phyloP scores from a whole-genome alignment of 148 eudicot species.

The Arbutus unedo region DNA sequence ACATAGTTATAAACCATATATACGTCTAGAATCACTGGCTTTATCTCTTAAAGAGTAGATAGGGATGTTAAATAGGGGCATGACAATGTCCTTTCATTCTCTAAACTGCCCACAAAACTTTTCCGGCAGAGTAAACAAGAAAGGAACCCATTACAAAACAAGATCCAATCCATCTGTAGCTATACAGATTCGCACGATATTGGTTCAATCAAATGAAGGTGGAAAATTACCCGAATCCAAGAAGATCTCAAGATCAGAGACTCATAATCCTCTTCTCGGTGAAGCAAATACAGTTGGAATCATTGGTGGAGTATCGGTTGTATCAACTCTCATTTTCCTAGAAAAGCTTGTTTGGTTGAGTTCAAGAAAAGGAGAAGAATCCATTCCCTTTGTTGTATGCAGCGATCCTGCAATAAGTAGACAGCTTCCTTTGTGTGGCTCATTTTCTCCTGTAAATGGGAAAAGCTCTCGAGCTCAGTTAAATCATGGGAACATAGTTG shows the following conservation, averaged over 20 bases:
- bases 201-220: conserved; percentile 18
- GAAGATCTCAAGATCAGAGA: conserved; percentile 11
- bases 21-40: background rate
- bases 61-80: conserved; percentile 27
- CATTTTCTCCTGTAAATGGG: background rate
- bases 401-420: conserved; percentile 39
- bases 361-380: conserved; percentile 30
- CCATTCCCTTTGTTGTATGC: conserved; percentile 49
- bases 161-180: conserved; percentile 19
- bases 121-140: conserved; percentile 19
- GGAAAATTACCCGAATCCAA: conserved; percentile 12
- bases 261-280: conserved; percentile 10
- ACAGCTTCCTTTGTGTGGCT: background rate
- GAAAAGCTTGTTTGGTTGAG: conserved; percentile 58
- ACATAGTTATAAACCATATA: background rate
- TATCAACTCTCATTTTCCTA: conserved; percentile 49
- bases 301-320: conserved; percentile 51
- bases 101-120: conserved; percentile 21
- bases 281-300: conserved; percentile 46
- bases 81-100: conserved; percentile 28
- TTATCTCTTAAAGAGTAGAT: background rate
- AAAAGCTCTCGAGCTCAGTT: background rate
- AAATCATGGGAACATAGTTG: conserved; percentile 11
- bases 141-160: conserved; percentile 16
- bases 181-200: background rate